phyloP scores from a whole-genome alignment of 2,329 filamentous ascomycete species.

The Colletotrichum theobromicola region DNA sequence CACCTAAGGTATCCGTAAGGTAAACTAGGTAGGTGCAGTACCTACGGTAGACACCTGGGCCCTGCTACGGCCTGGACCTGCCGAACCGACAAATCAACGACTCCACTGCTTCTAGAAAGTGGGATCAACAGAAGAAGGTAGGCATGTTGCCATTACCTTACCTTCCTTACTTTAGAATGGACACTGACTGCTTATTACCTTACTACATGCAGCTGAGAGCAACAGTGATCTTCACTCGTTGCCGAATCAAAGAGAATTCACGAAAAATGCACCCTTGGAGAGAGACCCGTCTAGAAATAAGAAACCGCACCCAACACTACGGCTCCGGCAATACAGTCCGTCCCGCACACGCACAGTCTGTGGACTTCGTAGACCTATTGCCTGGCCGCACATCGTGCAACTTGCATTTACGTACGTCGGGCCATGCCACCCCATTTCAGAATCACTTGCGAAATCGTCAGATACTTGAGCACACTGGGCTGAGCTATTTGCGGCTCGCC shows the following conservation, averaged over 20 bases:
- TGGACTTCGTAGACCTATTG: too few relatives aligned
- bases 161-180: not conserved
- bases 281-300: not conserved
- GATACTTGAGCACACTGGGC: not conserved
- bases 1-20: too few relatives aligned
- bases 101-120: not conserved
- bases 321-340: not conserved
- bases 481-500: not conserved
- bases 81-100: not conserved
- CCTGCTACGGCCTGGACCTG: not conserved
- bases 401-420: not conserved
- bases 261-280: not conserved
- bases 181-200: too few relatives aligned
- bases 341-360: not conserved
- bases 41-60: too few relatives aligned
- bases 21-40: too few relatives aligned
- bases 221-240: not conserved
- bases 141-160: not conserved
- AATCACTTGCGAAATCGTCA: not conserved
- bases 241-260: not conserved
- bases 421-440: not conserved
- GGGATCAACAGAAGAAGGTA: not conserved
- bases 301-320: not conserved
- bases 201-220: too few relatives aligned
- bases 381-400: not conserved